These are phyloP conservation scores for Agapanthus africanus DNA, from an alignment of 106 monocot genomes.

Conservation along the genomic window DNA sequence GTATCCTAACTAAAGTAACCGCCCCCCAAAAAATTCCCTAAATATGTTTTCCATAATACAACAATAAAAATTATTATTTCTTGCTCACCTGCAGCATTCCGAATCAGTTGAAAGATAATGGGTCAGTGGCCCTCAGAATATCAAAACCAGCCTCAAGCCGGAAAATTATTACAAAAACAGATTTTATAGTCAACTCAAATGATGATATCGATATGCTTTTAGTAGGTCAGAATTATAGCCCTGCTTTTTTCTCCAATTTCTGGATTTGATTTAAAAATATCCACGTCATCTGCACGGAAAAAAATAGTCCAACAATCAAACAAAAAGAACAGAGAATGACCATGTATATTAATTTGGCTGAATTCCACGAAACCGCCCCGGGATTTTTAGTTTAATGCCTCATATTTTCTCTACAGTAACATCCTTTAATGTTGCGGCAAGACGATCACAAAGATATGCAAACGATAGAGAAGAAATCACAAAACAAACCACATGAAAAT, in stretches of 20 bases:
- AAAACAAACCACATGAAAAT: too few species aligned
- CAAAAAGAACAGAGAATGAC: background rate
- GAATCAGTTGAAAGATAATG: background rate
- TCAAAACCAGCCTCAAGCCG: constrained; percentile 10
- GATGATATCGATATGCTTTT: background rate
- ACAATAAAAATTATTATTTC: background rate
- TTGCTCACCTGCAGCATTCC: background rate
- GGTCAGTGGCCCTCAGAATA: constrained; percentile 9
- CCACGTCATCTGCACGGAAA: constrained; percentile 54
- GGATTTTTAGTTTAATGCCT: too few species aligned
- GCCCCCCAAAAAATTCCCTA: constrained; percentile 8
- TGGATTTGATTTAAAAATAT: constrained; percentile 62
- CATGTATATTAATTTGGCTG: too few species aligned
- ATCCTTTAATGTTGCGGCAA: too few species aligned
- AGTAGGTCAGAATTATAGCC: constrained; percentile 20
- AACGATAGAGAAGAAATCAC: too few species aligned
- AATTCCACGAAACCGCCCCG: too few species aligned
- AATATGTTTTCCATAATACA: background rate
- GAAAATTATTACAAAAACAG: constrained; percentile 8
- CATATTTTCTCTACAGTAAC: too few species aligned
- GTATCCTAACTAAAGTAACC: too few species aligned
- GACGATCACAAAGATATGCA: too few species aligned
- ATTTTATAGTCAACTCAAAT: constrained; percentile 6
- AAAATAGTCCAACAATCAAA: background rate
- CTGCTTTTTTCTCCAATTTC: constrained; percentile 34